Evolutionary conservation across 2,329 filamentous ascomycete species (phyloP).

Genomic region (Helotiales sp.): DNA sequence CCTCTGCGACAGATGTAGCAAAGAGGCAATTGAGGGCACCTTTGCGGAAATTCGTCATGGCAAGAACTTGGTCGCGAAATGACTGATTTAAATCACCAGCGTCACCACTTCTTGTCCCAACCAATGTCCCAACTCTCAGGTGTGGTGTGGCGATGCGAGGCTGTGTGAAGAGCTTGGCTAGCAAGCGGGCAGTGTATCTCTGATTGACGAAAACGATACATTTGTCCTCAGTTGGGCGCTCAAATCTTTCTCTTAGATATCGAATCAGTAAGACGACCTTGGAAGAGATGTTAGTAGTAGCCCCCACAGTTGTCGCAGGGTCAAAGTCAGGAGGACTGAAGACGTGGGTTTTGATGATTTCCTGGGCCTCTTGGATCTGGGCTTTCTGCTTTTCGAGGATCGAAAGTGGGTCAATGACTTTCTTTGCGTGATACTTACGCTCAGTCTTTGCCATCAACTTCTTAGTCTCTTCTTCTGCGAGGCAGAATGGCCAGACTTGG

Average conservation of each 20-base stretch:
- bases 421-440: conserved; percentile 44
- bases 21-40: conserved; percentile 68
- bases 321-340: conserved; percentile 48
- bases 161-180: conserved; percentile 70
- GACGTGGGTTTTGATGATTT: conserved; percentile 57
- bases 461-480: conserved; percentile 65
- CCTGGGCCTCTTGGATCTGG: conserved; percentile 62
- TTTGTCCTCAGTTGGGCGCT: conserved; percentile 58
- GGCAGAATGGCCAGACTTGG: conserved; percentile 73
- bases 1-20: conserved; percentile 69
- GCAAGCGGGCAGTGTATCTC: conserved; percentile 75
- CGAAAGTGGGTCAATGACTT: conserved; percentile 39
- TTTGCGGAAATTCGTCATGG: conserved; percentile 67
- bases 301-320: conserved; percentile 10
- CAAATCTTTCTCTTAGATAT: conserved; percentile 68
- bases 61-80: conserved; percentile 74
- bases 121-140: conserved; percentile 66
- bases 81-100: conserved; percentile 62
- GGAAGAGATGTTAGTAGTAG: conserved; percentile 59
- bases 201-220: conserved; percentile 90
- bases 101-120: conserved; percentile 60
- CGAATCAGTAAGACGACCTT: conserved; percentile 71
- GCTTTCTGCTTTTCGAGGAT: conserved; percentile 57
- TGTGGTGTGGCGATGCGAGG: conserved; percentile 59
- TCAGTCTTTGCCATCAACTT: conserved; percentile 65